Conservation (phyloP, 176 grass and related monocot genomes). For the Alloteropsis semialata region DNA sequence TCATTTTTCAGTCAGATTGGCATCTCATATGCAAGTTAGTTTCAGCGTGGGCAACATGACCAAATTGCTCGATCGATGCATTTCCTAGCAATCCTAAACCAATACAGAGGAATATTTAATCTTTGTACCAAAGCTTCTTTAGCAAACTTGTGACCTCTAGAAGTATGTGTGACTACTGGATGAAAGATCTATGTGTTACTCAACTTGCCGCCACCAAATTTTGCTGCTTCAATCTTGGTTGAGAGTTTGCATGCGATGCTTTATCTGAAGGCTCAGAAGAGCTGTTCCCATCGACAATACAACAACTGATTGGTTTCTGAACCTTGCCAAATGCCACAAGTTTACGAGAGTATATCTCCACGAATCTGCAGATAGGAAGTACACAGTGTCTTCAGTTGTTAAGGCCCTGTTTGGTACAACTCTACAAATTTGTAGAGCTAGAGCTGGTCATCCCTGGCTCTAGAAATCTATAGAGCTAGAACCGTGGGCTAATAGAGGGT, state of each 20-base stretch:
- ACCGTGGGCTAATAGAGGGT: no score
- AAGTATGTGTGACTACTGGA: neutral
- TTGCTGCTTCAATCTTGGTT: constrained; percentile 7
- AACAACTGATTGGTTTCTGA: constrained; percentile 59
- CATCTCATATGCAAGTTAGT: neutral
- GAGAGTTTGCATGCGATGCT: neutral
- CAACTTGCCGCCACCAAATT: constrained; percentile 26
- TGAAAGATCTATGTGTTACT: neutral
- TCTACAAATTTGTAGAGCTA: no score
- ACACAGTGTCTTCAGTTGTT: neutral
- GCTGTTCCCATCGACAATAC: constrained; percentile 22
- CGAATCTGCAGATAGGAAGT: constrained; percentile 40
- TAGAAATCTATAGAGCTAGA: no score
- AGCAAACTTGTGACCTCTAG: neutral
- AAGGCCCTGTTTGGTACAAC: no score
- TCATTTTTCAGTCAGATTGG: neutral
- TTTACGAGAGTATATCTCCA: constrained; percentile 53
- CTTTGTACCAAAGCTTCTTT: neutral
- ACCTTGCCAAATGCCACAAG: constrained; percentile 57
- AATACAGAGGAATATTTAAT: neutral
- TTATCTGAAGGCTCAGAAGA: constrained; percentile 13
- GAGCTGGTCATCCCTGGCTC: no score
- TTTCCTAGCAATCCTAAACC: neutral
- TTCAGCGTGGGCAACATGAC: neutral
- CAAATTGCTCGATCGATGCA: neutral